Evolutionary conservation across 768 basidiomycete species (phyloP).

Genomic region (Lactifluus echinatus): DNA sequence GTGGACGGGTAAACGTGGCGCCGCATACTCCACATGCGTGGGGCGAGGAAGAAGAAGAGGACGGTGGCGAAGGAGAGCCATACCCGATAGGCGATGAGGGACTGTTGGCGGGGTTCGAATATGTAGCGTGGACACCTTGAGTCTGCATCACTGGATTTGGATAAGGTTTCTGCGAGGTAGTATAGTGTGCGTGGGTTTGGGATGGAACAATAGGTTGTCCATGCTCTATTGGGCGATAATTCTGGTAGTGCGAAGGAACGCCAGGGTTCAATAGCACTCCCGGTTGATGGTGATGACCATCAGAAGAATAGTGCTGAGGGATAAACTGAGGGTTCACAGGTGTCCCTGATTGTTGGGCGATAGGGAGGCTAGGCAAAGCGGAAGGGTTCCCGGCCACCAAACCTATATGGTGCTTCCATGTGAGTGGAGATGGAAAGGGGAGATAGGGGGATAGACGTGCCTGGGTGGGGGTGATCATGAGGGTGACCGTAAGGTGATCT

Average conservation of each 20-base stretch:
- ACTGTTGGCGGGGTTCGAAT: constrained; percentile 17
- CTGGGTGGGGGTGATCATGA: constrained; percentile 6
- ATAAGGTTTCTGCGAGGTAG: constrained; percentile 8
- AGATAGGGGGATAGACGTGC: background rate
- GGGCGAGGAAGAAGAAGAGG: constrained; percentile 45
- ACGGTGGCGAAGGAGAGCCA: constrained; percentile 22
- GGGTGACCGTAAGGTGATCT: constrained; percentile 7
- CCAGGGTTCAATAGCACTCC: constrained; percentile 12
- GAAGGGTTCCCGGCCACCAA: background rate
- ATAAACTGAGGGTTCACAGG: constrained; percentile 6
- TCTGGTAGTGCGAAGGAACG: constrained; percentile 16
- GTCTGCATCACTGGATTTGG: constrained; percentile 12
- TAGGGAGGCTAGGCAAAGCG: background rate
- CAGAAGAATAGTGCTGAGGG: constrained; percentile 9
- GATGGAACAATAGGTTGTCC: constrained; percentile 19
- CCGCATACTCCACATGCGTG: constrained; percentile 68
- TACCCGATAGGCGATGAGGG: constrained; percentile 18
- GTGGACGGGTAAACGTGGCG: constrained; percentile 71
- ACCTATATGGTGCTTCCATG: background rate
- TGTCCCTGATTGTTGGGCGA: constrained; percentile 13
- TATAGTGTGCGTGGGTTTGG: constrained; percentile 3
- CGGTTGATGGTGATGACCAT: constrained; percentile 1
- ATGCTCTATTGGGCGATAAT: constrained; percentile 16
- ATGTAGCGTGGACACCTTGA: constrained; percentile 9
- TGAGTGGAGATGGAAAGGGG: background rate